Evolutionary conservation across 306 rosid species (phyloP).

Genomic region (Quercus glauca): DNA sequence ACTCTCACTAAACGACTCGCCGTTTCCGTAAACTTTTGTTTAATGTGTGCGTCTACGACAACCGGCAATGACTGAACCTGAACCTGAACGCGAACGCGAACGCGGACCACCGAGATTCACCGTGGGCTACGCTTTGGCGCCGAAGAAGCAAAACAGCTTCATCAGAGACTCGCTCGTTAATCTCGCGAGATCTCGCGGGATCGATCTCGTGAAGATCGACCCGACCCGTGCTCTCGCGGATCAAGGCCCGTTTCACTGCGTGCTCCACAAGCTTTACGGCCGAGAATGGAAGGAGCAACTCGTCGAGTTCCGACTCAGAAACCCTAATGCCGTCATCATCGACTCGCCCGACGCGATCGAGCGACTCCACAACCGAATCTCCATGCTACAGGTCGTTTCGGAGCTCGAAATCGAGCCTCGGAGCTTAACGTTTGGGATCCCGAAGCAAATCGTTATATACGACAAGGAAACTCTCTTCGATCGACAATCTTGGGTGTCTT

Average conservation of each 20-base stretch:
- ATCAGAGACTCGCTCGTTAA: constrained; percentile 59
- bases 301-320: constrained; percentile 30
- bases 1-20: neutral
- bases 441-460: constrained; percentile 81
- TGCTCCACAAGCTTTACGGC: constrained; percentile 83
- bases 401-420: constrained; percentile 56
- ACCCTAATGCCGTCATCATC: constrained; percentile 63
- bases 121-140: constrained; percentile 74
- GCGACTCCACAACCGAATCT: constrained; percentile 83
- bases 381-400: constrained; percentile 90
- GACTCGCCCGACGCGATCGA: constrained; percentile 79
- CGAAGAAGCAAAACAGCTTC: constrained; percentile 84
- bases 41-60: constrained; percentile 23
- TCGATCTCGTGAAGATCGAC: constrained; percentile 64
- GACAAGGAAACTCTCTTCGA: constrained; percentile 70
- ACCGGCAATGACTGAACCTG: constrained; percentile 67
- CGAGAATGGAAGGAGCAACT: constrained; percentile 66
- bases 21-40: neutral
- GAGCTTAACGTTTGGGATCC: constrained; percentile 75
- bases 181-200: constrained; percentile 63
- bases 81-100: constrained; percentile 7
- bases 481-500: constrained; percentile 51
- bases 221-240: constrained; percentile 38
- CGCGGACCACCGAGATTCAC: constrained; percentile 29
- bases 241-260: constrained; percentile 81